These are phyloP conservation scores for Solanum bukasovii DNA, from an alignment of 257 asterid genomes.

Conservation along the genomic window DNA sequence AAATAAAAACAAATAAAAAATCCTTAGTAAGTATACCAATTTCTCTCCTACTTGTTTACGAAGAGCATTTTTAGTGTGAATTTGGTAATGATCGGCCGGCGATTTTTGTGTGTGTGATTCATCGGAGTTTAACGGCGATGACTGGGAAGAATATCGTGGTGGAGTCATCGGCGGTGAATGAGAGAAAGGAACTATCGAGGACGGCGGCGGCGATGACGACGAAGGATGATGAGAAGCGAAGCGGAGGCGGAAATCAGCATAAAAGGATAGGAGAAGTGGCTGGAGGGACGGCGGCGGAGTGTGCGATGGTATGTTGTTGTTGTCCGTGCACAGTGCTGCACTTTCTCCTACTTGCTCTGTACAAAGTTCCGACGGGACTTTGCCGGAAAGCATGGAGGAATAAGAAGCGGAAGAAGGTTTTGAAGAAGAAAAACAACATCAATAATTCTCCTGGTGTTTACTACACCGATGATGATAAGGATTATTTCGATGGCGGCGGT, in stretches of 20 bases:
- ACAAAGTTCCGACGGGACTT: conserved; percentile 60
- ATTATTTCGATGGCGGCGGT: background rate
- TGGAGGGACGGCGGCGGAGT: conserved; percentile 74
- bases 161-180: background rate
- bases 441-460: background rate
- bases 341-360: conserved; percentile 47
- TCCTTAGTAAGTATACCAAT: background rate
- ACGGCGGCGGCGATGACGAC: background rate
- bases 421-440: conserved; percentile 8
- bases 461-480: background rate
- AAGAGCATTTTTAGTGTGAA: background rate
- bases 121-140: background rate
- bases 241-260: conserved; percentile 18
- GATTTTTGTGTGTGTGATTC: background rate
- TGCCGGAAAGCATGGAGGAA: conserved; percentile 54
- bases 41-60: background rate
- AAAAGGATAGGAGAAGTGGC: conserved; percentile 52
- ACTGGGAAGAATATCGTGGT: background rate
- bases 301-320: conserved; percentile 78
- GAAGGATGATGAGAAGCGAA: conserved; percentile 11
- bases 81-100: background rate
- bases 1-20: background rate
- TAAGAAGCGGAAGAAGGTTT: conserved; percentile 36
- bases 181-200: background rate
- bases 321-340: conserved; percentile 67